phyloP scores from a whole-genome alignment of 2,329 filamentous ascomycete genomes.

The Ceratocystis huliohia region DNA sequence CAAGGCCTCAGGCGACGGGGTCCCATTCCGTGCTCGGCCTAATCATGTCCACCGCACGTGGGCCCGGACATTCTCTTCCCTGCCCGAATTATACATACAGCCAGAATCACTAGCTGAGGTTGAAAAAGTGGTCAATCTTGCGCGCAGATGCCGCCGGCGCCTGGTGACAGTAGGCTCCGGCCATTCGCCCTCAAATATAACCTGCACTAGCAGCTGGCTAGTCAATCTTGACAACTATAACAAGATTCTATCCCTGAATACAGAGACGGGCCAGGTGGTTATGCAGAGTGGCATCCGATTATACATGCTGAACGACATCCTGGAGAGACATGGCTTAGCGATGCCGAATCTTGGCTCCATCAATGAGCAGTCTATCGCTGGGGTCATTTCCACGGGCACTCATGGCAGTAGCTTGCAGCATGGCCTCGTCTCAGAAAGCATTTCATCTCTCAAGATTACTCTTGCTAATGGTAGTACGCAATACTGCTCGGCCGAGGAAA shows the following conservation, averaged over 20 bases:
- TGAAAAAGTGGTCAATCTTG: conserved; percentile 69
- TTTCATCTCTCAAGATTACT: conserved; percentile 64
- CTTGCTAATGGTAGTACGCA: conserved; percentile 66
- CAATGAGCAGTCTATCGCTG: conserved; percentile 83
- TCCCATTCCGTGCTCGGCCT: conserved; percentile 64
- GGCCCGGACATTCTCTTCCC: conserved; percentile 82
- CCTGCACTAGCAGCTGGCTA: conserved; percentile 88
- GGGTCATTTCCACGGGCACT: conserved; percentile 83
- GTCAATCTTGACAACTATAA: conserved; percentile 81
- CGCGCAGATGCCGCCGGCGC: conserved; percentile 65
- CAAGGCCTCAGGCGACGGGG: conserved; percentile 19
- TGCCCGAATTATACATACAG: conserved; percentile 81
- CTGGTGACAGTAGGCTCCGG: conserved; percentile 79
- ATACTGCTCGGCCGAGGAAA: conserved; percentile 55
- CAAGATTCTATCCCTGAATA: conserved; percentile 57
- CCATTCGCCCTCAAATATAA: conserved; percentile 84
- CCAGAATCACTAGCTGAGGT: conserved; percentile 70
- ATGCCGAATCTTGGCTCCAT: conserved; percentile 92
- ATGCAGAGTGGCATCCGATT: conserved; percentile 86
- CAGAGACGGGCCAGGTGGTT: conserved; percentile 51
- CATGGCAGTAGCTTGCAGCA: conserved; percentile 79
- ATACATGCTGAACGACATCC: conserved; percentile 55
- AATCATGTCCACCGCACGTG: conserved; percentile 78
- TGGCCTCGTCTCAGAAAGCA: conserved; percentile 69
- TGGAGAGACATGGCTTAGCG: conserved; percentile 64